These are phyloP conservation scores for Chytridium lagenaria DNA, from an alignment of 371 early-diverging fungal species.

Conservation along the genomic window DNA sequence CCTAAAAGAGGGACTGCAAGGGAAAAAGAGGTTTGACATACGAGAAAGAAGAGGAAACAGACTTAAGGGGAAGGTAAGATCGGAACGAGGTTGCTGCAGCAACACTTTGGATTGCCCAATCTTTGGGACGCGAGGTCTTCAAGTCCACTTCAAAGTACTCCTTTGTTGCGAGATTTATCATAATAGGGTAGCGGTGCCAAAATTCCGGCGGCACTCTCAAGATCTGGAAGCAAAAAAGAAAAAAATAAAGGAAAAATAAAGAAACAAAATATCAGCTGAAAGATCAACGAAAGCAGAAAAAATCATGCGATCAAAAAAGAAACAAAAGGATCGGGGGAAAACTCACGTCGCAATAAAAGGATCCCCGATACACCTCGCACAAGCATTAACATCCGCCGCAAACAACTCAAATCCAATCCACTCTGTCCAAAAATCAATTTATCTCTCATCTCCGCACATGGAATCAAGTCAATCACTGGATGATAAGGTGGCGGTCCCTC, in stretches of 20 bases:
- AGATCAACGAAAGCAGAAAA: too few relatives aligned
- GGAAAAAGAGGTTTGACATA: too few relatives aligned
- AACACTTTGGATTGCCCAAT: too few relatives aligned
- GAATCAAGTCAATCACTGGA: conserved; percentile 14
- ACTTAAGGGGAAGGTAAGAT: too few relatives aligned
- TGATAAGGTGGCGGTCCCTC: conserved; percentile 17
- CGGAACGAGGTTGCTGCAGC: too few relatives aligned
- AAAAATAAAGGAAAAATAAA: not conserved
- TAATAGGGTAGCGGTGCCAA: conserved; percentile 11
- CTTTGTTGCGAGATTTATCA: not conserved
- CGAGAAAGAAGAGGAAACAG: too few relatives aligned
- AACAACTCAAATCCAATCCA: conserved; percentile 3
- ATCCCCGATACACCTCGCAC: conserved; percentile 15
- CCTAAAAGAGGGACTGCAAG: too few relatives aligned
- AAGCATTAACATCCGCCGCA: not conserved
- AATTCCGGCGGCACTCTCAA: conserved; percentile 15
- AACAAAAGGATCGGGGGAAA: too few relatives aligned
- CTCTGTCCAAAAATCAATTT: not conserved
- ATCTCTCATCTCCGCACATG: conserved; percentile 12
- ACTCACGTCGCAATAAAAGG: conserved; percentile 7
- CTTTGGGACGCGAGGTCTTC: too few relatives aligned
- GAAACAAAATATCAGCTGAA: too few relatives aligned
- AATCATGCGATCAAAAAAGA: too few relatives aligned
- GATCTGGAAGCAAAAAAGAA: not conserved
- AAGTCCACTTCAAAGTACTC: conserved; percentile 6